These are phyloP conservation scores for Phytophthora quininea DNA, from an alignment of 352 stramenopile genomes.

Conservation along the genomic window DNA sequence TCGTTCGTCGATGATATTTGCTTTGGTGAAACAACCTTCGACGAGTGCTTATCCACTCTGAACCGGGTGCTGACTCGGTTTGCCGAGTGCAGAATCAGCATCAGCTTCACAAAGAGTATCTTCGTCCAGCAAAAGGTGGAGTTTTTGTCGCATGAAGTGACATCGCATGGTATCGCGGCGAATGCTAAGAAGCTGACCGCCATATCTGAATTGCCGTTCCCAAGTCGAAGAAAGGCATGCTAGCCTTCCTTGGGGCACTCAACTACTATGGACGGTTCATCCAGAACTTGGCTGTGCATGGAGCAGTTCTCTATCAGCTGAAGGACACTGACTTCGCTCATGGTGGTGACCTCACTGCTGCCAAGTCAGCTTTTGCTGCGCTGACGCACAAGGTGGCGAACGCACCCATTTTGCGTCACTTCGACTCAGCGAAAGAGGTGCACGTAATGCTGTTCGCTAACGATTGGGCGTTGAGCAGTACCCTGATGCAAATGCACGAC, in stretches of 20 bases:
- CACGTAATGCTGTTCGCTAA: neutral
- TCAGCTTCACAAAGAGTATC: slow-evolving; percentile 5
- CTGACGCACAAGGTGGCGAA: neutral
- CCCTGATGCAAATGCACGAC: neutral
- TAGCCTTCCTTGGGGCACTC: neutral
- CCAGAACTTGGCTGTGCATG: neutral
- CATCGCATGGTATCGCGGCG: neutral
- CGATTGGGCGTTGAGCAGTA: neutral
- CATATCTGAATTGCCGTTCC: neutral
- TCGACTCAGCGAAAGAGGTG: neutral
- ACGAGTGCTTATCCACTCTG: neutral
- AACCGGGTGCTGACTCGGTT: neutral
- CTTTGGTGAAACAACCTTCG: neutral
- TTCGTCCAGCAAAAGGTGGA: neutral
- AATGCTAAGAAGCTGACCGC: neutral
- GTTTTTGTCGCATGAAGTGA: neutral
- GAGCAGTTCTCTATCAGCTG: neutral
- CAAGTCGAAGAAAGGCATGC: neutral
- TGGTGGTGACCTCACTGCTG: neutral
- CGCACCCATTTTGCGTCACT: neutral
- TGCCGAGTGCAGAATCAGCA: slow-evolving; percentile 3
- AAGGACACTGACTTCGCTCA: neutral
- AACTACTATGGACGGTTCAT: neutral
- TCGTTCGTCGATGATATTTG: slow-evolving; percentile 7
- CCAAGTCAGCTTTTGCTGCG: neutral